A percentile compares a stretch with the other conserved stretches of the same genome.
These are phyloP conservation scores for Boechera retrofracta DNA, from an alignment of 345 rosid species.

Conservation along the genomic window DNA sequence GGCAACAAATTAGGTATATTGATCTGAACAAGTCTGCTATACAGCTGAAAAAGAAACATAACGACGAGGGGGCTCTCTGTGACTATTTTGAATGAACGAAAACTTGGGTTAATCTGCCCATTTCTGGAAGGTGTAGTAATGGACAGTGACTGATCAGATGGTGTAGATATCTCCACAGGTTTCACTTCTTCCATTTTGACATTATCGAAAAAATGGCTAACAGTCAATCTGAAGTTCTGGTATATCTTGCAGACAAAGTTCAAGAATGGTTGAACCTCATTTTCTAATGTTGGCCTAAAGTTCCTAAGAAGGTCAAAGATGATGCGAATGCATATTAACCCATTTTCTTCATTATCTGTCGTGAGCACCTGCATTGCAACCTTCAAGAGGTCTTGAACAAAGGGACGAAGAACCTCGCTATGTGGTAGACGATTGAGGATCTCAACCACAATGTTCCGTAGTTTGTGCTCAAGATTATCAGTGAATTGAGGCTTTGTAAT, in stretches of 20 bases:
- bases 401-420: slow-evolving; percentile 97
- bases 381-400: slow-evolving; percentile 93
- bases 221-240: slow-evolving; percentile 84
- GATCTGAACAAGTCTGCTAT: slow-evolving; percentile 85
- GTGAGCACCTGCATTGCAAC: slow-evolving; percentile 99
- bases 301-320: slow-evolving; percentile 91
- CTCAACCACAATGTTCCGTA: slow-evolving; percentile 85
- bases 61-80: slow-evolving; percentile 98
- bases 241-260: slow-evolving; percentile 94
- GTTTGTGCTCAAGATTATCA: slow-evolving; percentile 89
- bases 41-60: slow-evolving; percentile 95
- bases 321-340: slow-evolving; percentile 87
- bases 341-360: slow-evolving; percentile 93
- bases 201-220: slow-evolving; percentile 85
- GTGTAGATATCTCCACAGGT: slow-evolving; percentile 43
- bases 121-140: slow-evolving; percentile 43
- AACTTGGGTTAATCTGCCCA: slow-evolving; percentile 88
- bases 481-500: slow-evolving; percentile 83
- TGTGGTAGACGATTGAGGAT: slow-evolving; percentile 93
- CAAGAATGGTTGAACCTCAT: slow-evolving; percentile 92
- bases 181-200: slow-evolving; percentile 53
- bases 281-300: slow-evolving; percentile 87
- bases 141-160: slow-evolving; percentile 45
- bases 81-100: slow-evolving; percentile 90
- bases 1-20: slow-evolving; percentile 93